These are phyloP conservation scores for Takashimella tepidaria DNA, from an alignment of 1,284 basidiomycete species.

Conservation along the genomic window DNA sequence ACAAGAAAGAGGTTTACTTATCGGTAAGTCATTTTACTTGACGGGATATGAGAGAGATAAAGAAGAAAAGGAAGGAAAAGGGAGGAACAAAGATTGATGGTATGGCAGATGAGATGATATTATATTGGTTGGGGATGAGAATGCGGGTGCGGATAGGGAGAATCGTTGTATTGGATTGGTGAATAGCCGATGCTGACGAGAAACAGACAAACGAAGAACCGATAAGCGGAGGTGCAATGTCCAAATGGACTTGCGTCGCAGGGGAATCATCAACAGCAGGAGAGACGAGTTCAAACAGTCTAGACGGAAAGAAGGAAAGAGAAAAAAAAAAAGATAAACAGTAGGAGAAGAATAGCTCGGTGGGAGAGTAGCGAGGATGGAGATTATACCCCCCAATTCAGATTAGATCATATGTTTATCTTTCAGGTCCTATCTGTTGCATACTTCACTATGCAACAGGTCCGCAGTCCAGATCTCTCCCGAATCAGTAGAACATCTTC, in stretches of 20 bases:
- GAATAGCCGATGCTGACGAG: no score
- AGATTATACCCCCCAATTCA: no score
- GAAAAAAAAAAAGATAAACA: neutral
- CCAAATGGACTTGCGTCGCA: neutral
- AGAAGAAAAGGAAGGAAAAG: neutral
- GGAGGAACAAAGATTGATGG: neutral
- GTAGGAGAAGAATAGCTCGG: no score
- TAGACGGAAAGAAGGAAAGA: neutral
- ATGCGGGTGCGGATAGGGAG: no score
- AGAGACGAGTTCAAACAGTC: neutral
- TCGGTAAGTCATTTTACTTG: slow-evolving; percentile 38
- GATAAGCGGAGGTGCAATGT: neutral
- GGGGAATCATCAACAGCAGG: neutral
- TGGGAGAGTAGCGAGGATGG: no score
- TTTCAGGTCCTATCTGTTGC: no score
- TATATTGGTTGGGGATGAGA: neutral
- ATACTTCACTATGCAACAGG: no score
- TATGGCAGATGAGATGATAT: neutral
- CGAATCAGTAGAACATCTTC: no score
- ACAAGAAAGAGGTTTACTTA: slow-evolving; percentile 62
- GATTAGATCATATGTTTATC: no score
- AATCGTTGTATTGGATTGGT: no score
- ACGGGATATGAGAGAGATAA: no score
- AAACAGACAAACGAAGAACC: neutral
- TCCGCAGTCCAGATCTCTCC: no score